Evolutionary conservation across 2,329 filamentous ascomycete species (phyloP), one percentile per base, ranked within the genome.

Genomic region (Nigrograna mackinnonii): DNA sequence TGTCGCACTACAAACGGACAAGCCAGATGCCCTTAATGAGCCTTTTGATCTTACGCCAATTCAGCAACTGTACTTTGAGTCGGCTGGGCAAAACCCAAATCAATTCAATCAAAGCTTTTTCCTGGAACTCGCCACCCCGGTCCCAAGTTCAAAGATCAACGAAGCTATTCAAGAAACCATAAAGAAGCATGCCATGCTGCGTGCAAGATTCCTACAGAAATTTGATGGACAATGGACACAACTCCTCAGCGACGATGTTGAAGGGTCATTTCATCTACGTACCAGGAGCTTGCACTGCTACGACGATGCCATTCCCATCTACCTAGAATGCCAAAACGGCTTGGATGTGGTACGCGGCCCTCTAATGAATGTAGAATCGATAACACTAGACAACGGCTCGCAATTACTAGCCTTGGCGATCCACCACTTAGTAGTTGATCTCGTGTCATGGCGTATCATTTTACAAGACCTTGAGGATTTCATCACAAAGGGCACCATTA

Each of bases 21-120:
- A 40, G 58, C 18, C 41, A n/a, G n/a, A n/a, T n/a, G n/a, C n/a
- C n/a, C n/a, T n/a, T n/a, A n/a, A n/a, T n/a, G n/a, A 53, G 16
- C 40, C 49, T 1, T 75, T 72, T 35, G 47, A 48, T 0, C 46
- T 76, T 4, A 68, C 70, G 0, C 70, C 71, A 0, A 68, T 72
- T 19, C 73, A 74, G 35, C 52, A 64, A 14, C n/a, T n/a, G n/a
- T n/a, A n/a, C n/a, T n/a, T n/a, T n/a, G n/a, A n/a, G n/a, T n/a
- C 45, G 68, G 11, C 66, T 68, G 34, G 66, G 73, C 35, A 42
- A 62, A 14, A 37, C 37, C 22, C 19, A 49, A 20, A 18, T 17
- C 26, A 24, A 30, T n/a, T n/a, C 26, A 72, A 70, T 40, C 70
- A 74, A 41, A 72, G 60, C 18, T 65, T 72, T 30, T 47, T 65